These are phyloP conservation scores for Croton laevigatus DNA, from an alignment of 441 rosid species.

Conservation along the genomic window DNA sequence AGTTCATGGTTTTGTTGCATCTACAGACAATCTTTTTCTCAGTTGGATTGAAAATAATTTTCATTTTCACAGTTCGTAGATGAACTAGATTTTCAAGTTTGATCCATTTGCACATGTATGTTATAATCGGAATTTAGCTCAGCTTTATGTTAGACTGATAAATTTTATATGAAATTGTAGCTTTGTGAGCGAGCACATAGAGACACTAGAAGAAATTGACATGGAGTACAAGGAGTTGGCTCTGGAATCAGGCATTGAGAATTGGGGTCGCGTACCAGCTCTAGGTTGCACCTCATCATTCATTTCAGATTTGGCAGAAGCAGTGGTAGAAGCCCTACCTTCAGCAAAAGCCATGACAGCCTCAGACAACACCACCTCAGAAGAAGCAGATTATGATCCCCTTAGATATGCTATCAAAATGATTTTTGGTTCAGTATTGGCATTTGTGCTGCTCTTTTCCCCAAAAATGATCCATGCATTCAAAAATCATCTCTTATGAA, in stretches of 20 bases:
- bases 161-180: slow-evolving; percentile 34
- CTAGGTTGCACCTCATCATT: slow-evolving; percentile 73
- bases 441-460: slow-evolving; percentile 60
- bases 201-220: slow-evolving; percentile 95
- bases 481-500: slow-evolving; percentile 49
- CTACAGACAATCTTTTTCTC: not conserved
- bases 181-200: slow-evolving; percentile 97
- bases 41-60: no score
- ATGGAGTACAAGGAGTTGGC: slow-evolving; percentile 89
- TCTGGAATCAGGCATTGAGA: slow-evolving; percentile 78
- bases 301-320: slow-evolving; percentile 88
- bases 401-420: slow-evolving; percentile 49
- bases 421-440: slow-evolving; percentile 76
- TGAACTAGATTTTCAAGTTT: not conserved
- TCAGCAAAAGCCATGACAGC: slow-evolving; percentile 51
- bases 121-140: not conserved
- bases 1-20: not conserved
- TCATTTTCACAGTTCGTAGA: no score
- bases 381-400: slow-evolving; percentile 49
- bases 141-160: not conserved
- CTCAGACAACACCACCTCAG: slow-evolving; percentile 27
- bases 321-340: slow-evolving; percentile 88
- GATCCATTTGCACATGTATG: not conserved
- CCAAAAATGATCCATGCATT: slow-evolving; percentile 61
- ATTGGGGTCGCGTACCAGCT: slow-evolving; percentile 95